Evolutionary conservation across 345 rosid genomes (phyloP), one percentile per base, ranked within the genome.

Genomic region (Eucalyptus melliodora): DNA sequence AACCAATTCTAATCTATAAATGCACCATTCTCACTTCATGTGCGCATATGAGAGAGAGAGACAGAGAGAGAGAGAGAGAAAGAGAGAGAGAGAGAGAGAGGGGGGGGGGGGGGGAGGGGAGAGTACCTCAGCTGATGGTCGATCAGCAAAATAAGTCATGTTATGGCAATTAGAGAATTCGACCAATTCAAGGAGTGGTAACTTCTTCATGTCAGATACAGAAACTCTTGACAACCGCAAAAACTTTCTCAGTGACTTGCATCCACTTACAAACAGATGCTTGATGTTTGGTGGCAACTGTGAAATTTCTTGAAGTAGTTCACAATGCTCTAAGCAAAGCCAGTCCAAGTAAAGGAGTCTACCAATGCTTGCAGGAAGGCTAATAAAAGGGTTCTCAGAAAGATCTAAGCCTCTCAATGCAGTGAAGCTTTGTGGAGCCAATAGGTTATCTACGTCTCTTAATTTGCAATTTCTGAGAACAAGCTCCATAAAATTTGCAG

Each of bases 201-300:
- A 37, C 27, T 37, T 0, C 83, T 19, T 72, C 45, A 19, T 72
- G 27, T 0, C 83, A 37, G 15, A 72, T 37, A 72, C 83, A 72
- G 83, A 1, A 0, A 37, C 83, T 6, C 27, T 72, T 72, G 83
- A 72, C 83, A 19, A 10, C 82, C 2, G 0, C 82, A 37, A 72
- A 72, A 72, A 72, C 83, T 10, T 72, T 72, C 45, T 72, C 83
- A 72, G 8, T 0, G 83, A 72, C 83, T 0, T 72, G 45, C 83
- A 37, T 37, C 45, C 83, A 0, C 45, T 37, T 72, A 19, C 83
- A 21, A 0, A 10, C 15, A 72, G 27, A 0, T 1, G 1, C 27
- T 72, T 72, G 45, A 72, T 37, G 83, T 72, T 72, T 72, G 83
- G 83, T 37, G 83, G 45, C 83, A 37, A 72, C 83, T 72, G 83